phyloP scores from a whole-genome alignment of 768 basidiomycete genomes.

The Mycena floridula region DNA sequence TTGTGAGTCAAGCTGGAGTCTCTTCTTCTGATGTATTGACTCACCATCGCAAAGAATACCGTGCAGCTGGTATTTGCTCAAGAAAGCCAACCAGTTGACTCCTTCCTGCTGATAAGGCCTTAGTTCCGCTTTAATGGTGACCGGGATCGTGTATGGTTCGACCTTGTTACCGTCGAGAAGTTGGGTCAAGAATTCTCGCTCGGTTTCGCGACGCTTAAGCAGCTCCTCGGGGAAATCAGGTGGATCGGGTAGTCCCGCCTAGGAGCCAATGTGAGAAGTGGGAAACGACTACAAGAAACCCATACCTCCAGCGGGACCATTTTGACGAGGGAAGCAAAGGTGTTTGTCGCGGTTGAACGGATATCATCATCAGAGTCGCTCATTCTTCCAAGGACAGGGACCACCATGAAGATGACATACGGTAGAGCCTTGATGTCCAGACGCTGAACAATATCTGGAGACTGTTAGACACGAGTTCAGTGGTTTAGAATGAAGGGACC shows the following conservation, averaged over 20 bases:
- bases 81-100: conserved; percentile 97
- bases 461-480: conserved; percentile 4
- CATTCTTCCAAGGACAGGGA: conserved; percentile 95
- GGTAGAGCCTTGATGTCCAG: conserved; percentile 93
- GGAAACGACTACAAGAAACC: background rate
- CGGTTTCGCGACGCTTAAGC: conserved; percentile 76
- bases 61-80: conserved; percentile 96
- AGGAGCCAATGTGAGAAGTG: conserved; percentile 1
- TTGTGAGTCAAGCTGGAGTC: background rate
- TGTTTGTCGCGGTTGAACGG: conserved; percentile 91
- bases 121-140: conserved; percentile 86
- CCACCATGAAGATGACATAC: conserved; percentile 94
- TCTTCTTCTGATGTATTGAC: conserved; percentile 12
- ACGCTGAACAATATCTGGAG: conserved; percentile 79
- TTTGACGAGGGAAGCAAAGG: conserved; percentile 94
- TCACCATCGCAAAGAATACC: conserved; percentile 96
- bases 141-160: conserved; percentile 81
- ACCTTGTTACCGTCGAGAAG: conserved; percentile 94
- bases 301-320: conserved; percentile 95
- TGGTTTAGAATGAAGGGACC: conserved; percentile 26
- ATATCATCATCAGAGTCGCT: conserved; percentile 91
- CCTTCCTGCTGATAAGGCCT: conserved; percentile 98
- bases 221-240: conserved; percentile 87
- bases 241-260: conserved; percentile 97
- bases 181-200: conserved; percentile 89